Evolutionary conservation across 2,329 filamentous ascomycete species (phyloP).

Genomic region (Acrocalymma vagum): DNA sequence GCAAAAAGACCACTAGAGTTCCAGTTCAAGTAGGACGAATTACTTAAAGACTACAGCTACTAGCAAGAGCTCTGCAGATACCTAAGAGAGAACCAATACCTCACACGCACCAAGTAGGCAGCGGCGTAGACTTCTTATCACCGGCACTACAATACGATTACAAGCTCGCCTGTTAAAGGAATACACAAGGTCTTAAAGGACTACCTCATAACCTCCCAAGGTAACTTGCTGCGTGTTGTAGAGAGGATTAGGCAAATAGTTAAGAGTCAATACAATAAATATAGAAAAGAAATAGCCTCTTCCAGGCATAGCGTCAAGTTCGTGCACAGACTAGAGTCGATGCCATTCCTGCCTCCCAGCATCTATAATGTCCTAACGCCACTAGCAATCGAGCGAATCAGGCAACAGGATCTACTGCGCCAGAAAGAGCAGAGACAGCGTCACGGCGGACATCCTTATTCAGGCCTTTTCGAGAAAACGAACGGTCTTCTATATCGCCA

Average conservation of each 20-base stretch:
- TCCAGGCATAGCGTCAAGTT: slow-evolving; percentile 10
- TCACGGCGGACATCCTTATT: slow-evolving; percentile 8
- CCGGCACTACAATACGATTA: slow-evolving; percentile 16
- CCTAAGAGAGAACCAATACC: slow-evolving; percentile 13
- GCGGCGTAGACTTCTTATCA: slow-evolving; percentile 16
- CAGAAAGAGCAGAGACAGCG: slow-evolving; percentile 17
- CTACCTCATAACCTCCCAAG: slow-evolving; percentile 20
- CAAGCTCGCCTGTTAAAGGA: slow-evolving; percentile 16
- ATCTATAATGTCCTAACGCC: slow-evolving; percentile 16
- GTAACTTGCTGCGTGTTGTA: slow-evolving; percentile 13
- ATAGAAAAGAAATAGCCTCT: slow-evolving; percentile 15
- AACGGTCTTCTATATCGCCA: slow-evolving; percentile 11
- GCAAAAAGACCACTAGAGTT: slow-evolving; percentile 18
- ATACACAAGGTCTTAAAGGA: slow-evolving; percentile 20
- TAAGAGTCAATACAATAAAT: slow-evolving; percentile 16
- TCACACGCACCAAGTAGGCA: slow-evolving; percentile 14
- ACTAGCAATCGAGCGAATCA: slow-evolving; percentile 16
- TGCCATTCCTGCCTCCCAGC: slow-evolving; percentile 14
- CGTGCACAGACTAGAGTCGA: slow-evolving; percentile 5
- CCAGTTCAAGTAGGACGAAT: slow-evolving; percentile 12
- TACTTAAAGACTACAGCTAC: slow-evolving; percentile 16
- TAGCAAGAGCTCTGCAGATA: slow-evolving; percentile 14
- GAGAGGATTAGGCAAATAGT: slow-evolving; percentile 14
- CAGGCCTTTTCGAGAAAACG: slow-evolving; percentile 13
- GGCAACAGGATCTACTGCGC: slow-evolving; percentile 16